Conservation (phyloP, 2,329 filamentous ascomycete species). For the Talaromyces sp. region DNA sequence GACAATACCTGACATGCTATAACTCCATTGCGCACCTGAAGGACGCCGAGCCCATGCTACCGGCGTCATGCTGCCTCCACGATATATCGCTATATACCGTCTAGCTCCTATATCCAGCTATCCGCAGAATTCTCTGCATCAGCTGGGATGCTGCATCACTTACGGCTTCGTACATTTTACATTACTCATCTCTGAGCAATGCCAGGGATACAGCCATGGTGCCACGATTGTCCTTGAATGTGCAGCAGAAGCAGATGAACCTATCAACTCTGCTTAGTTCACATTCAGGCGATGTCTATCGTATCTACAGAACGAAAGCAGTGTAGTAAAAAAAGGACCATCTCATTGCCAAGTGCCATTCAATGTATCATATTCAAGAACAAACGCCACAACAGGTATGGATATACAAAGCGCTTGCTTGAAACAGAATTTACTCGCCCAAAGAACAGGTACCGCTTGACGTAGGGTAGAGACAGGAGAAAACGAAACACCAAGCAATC, state of each 20-base stretch:
- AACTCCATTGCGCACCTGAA: neutral
- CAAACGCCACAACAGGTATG: neutral
- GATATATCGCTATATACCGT: neutral
- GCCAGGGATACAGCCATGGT: neutral
- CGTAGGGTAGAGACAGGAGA: neutral
- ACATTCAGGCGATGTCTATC: neutral
- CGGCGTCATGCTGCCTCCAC: neutral
- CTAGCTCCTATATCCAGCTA: neutral
- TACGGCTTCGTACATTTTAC: too few relatives aligned
- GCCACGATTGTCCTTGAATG: neutral
- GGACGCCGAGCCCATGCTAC: neutral
- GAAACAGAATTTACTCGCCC: neutral
- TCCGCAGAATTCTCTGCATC: neutral
- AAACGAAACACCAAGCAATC: slow-evolving; percentile 8
- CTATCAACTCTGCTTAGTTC: neutral
- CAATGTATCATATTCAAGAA: neutral
- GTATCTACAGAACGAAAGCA: neutral
- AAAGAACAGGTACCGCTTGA: slow-evolving; percentile 1
- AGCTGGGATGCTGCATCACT: neutral
- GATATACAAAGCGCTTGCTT: neutral
- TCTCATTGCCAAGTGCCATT: neutral
- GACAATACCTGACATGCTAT: neutral
- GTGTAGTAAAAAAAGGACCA: neutral
- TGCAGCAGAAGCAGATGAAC: neutral
- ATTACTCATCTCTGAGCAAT: neutral